Conservation (phyloP, 768 basidiomycete species). For the Kwoniella sp. region DNA sequence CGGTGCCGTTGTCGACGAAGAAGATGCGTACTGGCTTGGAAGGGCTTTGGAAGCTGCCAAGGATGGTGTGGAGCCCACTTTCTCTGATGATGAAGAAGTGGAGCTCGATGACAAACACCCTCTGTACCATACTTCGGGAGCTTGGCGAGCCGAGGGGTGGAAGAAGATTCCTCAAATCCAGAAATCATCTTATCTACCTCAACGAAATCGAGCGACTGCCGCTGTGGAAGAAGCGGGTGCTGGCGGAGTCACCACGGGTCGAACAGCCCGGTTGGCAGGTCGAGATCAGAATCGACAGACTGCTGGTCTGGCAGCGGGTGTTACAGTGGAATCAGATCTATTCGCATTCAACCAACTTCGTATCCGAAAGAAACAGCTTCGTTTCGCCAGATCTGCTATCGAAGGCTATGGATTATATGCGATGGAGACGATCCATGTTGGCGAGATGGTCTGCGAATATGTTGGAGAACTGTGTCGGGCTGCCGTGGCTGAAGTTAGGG, state of each 20-base stretch:
- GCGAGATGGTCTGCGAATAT: constrained; percentile 99
- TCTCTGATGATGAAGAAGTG: constrained; percentile 31
- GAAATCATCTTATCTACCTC: constrained; percentile 88
- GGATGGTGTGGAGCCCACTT: constrained; percentile 29
- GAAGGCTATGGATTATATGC: constrained; percentile 99
- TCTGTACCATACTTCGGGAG: constrained; percentile 72
- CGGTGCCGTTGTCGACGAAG: constrained; percentile 78
- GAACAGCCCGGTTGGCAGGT: constrained; percentile 83
- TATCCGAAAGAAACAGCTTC: constrained; percentile 94
- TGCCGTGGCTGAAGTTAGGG: constrained; percentile 92
- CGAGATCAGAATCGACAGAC: constrained; percentile 85
- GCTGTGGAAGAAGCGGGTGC: constrained; percentile 40
- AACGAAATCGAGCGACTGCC: constrained; percentile 60
- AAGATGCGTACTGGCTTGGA: constrained; percentile 73
- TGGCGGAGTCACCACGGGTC: constrained; percentile 61
- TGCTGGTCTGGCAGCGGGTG: constrained; percentile 27
- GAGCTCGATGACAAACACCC: constrained; percentile 37
- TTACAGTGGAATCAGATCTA: constrained; percentile 74
- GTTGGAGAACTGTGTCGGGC: constrained; percentile 96
- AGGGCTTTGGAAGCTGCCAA: constrained; percentile 51
- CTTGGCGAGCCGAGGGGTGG: constrained; percentile 89
- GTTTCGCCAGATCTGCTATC: constrained; percentile 91
- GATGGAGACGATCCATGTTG: constrained; percentile 87
- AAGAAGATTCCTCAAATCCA: constrained; percentile 91
- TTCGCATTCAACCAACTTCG: constrained; percentile 96